Evolutionary conservation across 164 flowering plant species (phyloP).

Genomic region (Vitis cinerea): DNA sequence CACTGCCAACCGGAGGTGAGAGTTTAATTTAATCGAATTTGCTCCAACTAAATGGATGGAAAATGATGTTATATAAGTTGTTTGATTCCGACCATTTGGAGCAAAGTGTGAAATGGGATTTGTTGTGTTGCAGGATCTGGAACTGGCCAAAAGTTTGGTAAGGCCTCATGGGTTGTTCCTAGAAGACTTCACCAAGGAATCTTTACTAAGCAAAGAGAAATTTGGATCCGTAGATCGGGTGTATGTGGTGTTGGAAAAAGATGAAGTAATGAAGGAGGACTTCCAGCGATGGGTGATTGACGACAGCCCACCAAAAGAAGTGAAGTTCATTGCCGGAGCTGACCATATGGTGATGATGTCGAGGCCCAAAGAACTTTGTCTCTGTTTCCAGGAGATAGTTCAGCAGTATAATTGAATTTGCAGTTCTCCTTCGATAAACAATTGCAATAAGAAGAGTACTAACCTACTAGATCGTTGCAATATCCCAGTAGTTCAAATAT

Average conservation of each 20-base stretch:
- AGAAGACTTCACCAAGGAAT: constrained; percentile 2
- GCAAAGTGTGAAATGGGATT: too few relatives aligned
- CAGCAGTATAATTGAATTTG: too few relatives aligned
- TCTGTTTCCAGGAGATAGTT: constrained; percentile 7
- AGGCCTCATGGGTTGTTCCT: constrained; percentile 12
- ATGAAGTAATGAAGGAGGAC: constrained; percentile 6
- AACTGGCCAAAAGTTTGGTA: constrained; percentile 9
- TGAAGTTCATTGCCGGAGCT: constrained; percentile 4
- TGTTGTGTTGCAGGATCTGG: constrained; percentile 11
- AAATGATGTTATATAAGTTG: too few relatives aligned
- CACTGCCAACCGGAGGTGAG: constrained; percentile 16
- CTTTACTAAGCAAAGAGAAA: background rate
- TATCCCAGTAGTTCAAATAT: too few relatives aligned
- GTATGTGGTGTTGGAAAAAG: constrained; percentile 9
- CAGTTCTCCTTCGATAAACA: too few relatives aligned
- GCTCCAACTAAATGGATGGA: too few relatives aligned
- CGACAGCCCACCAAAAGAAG: constrained; percentile 8
- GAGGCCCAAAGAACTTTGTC: constrained; percentile 5
- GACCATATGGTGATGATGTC: constrained; percentile 23
- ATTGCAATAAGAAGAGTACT: too few relatives aligned
- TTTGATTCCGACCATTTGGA: too few relatives aligned
- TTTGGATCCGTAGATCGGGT: constrained; percentile 16
- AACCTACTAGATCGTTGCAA: too few relatives aligned
- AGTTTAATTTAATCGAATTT: background rate
- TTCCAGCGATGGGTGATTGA: constrained; percentile 21